Percentiles rank a stretch among this genome's conserved stretches.
Conservation (phyloP, 169 alveolate species). For the Besnoitia besnoiti region DNA sequence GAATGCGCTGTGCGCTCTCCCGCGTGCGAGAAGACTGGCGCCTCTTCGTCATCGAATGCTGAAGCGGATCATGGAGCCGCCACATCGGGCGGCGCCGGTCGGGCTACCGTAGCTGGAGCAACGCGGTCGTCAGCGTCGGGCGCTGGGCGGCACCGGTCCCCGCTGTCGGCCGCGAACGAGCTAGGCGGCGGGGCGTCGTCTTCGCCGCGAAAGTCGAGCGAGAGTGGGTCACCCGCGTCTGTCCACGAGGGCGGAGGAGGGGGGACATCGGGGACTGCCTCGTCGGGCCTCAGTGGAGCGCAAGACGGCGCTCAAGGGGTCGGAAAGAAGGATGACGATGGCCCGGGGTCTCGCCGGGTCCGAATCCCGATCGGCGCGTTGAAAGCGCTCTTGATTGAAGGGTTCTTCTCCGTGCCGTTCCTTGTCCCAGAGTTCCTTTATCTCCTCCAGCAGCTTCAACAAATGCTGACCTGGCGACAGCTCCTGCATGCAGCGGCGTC, state of each 20-base stretch:
- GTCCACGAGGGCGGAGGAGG: neutral
- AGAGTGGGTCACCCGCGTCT: neutral
- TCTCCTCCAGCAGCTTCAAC: constrained; percentile 69
- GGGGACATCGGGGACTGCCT: neutral
- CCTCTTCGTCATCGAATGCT: too few species aligned
- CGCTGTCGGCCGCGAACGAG: too few species aligned
- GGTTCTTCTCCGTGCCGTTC: constrained; percentile 52
- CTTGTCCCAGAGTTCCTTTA: constrained; percentile 60
- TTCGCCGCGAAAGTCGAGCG: neutral
- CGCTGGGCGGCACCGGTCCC: too few species aligned
- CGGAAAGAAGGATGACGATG: constrained; percentile 48
- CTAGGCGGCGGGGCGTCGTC: neutral
- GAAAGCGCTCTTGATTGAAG: constrained; percentile 49
- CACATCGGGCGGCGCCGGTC: neutral
- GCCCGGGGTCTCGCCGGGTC: neutral
- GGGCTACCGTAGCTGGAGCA: neutral
- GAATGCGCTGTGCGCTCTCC: neutral
- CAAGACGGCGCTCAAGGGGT: neutral
- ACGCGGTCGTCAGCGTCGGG: neutral
- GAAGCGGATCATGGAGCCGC: neutral
- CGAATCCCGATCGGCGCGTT: constrained; percentile 58
- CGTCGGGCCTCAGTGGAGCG: neutral
- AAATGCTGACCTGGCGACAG: constrained; percentile 67
- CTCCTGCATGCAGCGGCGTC: constrained; percentile 66
- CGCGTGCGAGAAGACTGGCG: neutral